Conservation (phyloP, 345 rosid genomes). For the Isatis tinctoria region DNA sequence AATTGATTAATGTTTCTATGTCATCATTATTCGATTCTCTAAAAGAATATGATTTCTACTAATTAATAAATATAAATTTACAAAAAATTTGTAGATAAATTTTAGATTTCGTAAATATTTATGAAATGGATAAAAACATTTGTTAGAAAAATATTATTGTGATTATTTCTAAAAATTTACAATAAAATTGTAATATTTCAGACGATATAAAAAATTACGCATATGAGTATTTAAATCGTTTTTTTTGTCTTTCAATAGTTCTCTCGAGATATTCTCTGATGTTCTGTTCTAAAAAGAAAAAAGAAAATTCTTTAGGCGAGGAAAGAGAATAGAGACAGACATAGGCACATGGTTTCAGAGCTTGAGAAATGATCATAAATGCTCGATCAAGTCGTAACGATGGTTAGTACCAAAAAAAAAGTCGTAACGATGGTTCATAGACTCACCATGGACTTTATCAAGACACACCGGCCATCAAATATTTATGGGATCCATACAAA, state of each 20-base stretch:
- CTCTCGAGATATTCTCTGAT: background rate
- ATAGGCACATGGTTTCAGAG: constrained; percentile 13
- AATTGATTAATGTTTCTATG: too few relatives aligned
- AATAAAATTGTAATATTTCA: background rate
- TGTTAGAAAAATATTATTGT: too few relatives aligned
- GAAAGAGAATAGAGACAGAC: background rate
- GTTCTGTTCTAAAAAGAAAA: background rate
- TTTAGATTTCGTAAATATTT: too few relatives aligned
- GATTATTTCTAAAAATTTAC: too few relatives aligned
- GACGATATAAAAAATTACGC: too few relatives aligned
- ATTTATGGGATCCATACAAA: background rate
- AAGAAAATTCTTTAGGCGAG: background rate
- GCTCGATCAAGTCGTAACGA: background rate
- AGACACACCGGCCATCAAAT: background rate
- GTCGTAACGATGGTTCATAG: background rate
- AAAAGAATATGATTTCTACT: too few relatives aligned
- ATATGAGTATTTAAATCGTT: too few relatives aligned
- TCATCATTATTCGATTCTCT: too few relatives aligned
- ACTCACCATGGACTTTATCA: background rate
- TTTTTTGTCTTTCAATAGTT: constrained; percentile 1
- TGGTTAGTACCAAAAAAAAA: too few relatives aligned
- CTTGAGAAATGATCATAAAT: constrained; percentile 5
- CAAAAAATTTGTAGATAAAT: too few relatives aligned
- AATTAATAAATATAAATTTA: too few relatives aligned
- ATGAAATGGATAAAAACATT: too few relatives aligned